Base-by-base conservation (phyloP, 2,329 filamentous ascomycete genomes). In the Bipolaris bicolor region DNA sequence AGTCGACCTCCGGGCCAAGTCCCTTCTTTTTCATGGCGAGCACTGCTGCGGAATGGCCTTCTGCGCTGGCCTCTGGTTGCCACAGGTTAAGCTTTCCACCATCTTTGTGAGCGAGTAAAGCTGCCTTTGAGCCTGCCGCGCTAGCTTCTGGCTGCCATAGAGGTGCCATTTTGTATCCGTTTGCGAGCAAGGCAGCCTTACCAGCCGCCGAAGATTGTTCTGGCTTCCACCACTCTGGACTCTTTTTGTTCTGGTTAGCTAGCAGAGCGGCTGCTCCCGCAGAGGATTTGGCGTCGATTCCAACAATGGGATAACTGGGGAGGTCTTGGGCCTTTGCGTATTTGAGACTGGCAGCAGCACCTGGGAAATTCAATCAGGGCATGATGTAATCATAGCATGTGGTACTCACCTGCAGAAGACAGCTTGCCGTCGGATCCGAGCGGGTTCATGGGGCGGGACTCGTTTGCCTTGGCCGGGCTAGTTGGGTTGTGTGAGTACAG, bases 201-300 rank as follows among this genome's bases (percentile, higher is more conserved):
- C 83, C 82, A 7, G 88, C 87, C 9, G 84, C 83, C 24, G 70
- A 65, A 26, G 85, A 80, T 43, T 82, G 82, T 61, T 86, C 82
- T 16, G 88, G 86, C 70, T 85, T 88, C 87, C 88, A 90, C 71
- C 82, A 80, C 72, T 90, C 84, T 49, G 87, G 80, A 2, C 85
- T 75, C 70, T 86, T 90, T 65, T 86, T 86, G 69, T 86, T 90
- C 47, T 86, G 82, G 81, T 91, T 90, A 49, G 91, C 91, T 44
- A 94, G 80, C 49, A 84, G 85, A 39, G 90, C 90, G 52, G 91
- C 92, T 53, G 90, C 86, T 63, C 88, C 85, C 58, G 90, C 91
- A 55, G 90, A 91, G 49, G 81, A 77, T 40, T 76, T 79, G 45
- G 80, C 77, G 55, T 80, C 73, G 49, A 91, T 81, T 36, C 90